A percentile compares a stretch with the other conserved stretches of the same genome.
phyloP scores from a whole-genome alignment of 1,284 basidiomycete species.

The Porogramme epimiltina region DNA sequence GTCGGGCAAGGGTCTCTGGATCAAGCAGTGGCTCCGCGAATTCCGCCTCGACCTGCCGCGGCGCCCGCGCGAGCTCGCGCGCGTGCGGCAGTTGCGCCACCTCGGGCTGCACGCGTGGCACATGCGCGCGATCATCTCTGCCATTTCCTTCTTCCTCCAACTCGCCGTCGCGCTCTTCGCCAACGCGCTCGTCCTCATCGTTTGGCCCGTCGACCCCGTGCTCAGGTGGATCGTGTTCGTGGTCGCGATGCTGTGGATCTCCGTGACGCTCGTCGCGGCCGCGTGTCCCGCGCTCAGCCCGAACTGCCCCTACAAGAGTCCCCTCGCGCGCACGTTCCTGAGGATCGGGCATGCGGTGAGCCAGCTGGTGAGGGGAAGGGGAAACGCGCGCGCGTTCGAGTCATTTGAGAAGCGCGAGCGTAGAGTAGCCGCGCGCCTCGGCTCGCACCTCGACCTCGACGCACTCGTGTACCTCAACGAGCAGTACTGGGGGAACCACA shows the following conservation, averaged over 20 bases:
- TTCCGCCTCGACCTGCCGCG: constrained; percentile 2
- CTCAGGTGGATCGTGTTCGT: constrained; percentile 6
- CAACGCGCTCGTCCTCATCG: constrained; percentile 5
- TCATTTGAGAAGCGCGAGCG: not conserved
- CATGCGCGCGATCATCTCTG: constrained; percentile 2
- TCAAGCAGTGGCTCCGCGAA: constrained; percentile 10
- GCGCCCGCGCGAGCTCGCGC: constrained; percentile 1
- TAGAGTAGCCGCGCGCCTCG: not conserved
- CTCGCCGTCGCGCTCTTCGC: constrained; percentile 13
- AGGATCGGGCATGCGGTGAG: too few species aligned
- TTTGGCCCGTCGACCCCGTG: constrained; percentile 1
- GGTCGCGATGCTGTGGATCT: constrained; percentile 3
- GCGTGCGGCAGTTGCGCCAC: constrained; percentile 3
- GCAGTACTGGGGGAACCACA: constrained; percentile 2
- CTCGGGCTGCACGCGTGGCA: constrained; percentile 4
- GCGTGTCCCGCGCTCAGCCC: constrained; percentile 3
- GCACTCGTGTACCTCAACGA: constrained; percentile 5
- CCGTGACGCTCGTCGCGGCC: constrained; percentile 4
- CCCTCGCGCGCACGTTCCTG: constrained; percentile 5
- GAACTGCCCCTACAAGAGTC: constrained; percentile 8
- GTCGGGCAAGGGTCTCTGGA: constrained; percentile 4
- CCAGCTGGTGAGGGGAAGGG: too few species aligned
- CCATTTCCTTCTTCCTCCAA: constrained; percentile 15
- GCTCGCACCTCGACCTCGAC: not conserved
- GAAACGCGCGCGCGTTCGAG: too few species aligned